Base-by-base conservation (phyloP, 176 grass and related monocot species). In the Cenchrus americanus region DNA sequence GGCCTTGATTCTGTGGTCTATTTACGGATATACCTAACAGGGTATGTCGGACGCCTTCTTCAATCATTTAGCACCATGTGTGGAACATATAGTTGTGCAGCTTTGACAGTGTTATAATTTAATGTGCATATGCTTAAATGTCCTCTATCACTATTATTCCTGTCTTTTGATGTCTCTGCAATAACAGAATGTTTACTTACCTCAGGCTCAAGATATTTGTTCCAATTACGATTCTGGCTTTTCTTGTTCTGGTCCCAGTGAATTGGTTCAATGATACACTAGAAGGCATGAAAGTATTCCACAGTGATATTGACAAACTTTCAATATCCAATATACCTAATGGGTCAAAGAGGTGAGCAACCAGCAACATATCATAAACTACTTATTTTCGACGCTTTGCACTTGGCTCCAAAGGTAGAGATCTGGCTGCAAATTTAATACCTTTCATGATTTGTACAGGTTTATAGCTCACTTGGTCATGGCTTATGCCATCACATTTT, bases 191-290 rank as follows among this genome's bases (percentile, higher is more conserved):
- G 67, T 22, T 69, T 59, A 61, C 52, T 54, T 49, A 2, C 78
- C 80, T 22, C 87, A 99, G 96, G 86, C 81, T 99, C 75, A 96
- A 99, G 82, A 99, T 99, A 86, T 99, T 99, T 85, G 80, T 94
- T 65, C 96, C 96, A 24, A 96, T 96, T 47, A 88, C 96, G 17
- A 68, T 94, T 86, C 74, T 99, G 69, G 89, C 93, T 79, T 96
- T 92, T 63, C 24, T 63, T 81, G 70, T 99, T 62, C 85, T 99
- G 76, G 87, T 94, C 81, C 96, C 96, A 60, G 83, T 99, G 63
- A 99, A 99, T 66, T 96, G 89, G 96, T 96, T 91, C 43, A 99
- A 92, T 85, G 80, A 81, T 59, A 77, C 87, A 73, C 89, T 96
- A 12, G 57, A 88, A 60, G 54, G 23, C 47, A 71, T 75, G 47